Percentiles rank a stretch among this genome's conserved stretches.
Conservation (phyloP, 73 alveolate genomes). For the Stentor roeselii region DNA sequence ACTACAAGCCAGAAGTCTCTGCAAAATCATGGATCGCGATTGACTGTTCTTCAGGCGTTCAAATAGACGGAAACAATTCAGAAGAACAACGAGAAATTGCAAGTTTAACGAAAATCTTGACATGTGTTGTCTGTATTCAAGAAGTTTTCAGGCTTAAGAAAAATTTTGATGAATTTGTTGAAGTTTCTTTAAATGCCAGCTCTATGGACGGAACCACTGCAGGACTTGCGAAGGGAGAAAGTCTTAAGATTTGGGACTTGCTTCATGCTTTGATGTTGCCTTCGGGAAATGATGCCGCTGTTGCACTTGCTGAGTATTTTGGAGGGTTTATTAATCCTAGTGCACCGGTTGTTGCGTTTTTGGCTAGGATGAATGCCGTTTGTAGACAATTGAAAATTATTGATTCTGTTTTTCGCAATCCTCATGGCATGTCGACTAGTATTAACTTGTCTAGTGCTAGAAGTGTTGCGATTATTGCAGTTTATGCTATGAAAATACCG, state of each 20-base stretch:
- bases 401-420: constrained; percentile 42
- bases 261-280: constrained; percentile 62
- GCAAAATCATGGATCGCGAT: constrained; percentile 26
- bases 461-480: neutral
- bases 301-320: constrained; percentile 28
- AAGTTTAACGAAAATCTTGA: constrained; percentile 58
- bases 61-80: constrained; percentile 22
- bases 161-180: constrained; percentile 34
- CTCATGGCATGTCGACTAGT: constrained; percentile 49
- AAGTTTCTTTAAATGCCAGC: constrained; percentile 43
- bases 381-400: constrained; percentile 37
- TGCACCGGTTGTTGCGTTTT: constrained; percentile 39
- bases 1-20: constrained; percentile 14
- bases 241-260: constrained; percentile 38
- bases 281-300: constrained; percentile 63
- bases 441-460: constrained; percentile 39
- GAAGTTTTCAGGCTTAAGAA: constrained; percentile 19
- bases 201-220: constrained; percentile 54
- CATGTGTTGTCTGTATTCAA: constrained; percentile 37
- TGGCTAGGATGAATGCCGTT: constrained; percentile 44
- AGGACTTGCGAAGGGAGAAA: constrained; percentile 40
- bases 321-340: constrained; percentile 7
- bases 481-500: constrained; percentile 39
- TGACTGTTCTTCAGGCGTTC: constrained; percentile 27
- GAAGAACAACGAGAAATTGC: constrained; percentile 49